Evolutionary conservation across 306 rosid species (phyloP), one percentile per base, ranked within the genome.

Genomic region (Vigna angularis): DNA sequence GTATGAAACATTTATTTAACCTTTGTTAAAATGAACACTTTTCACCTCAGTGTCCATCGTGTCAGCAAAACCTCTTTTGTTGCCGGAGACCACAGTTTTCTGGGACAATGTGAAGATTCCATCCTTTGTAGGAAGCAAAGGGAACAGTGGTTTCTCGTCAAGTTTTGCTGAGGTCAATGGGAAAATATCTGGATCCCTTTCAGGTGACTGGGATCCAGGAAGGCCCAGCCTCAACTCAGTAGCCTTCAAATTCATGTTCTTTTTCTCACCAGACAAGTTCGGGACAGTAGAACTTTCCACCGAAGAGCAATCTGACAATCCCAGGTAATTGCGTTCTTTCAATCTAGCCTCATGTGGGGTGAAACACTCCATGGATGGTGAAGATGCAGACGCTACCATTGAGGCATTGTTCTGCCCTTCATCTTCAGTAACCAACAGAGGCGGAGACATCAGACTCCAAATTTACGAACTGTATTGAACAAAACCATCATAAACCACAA

Each of bases 181-280:
- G 82, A 83, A 85, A 75, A 80, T 69, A 66, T 86, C 96, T 0
- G 68, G 51, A 69, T 80, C 88, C 76, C 93, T 83, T 77, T 86
- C 93, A 8, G 95, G 97, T 24, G 98, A 91, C 65, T 85, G 93
- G 80, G 95, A 93, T 87, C 93, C 94, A 67, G 98, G 98, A 79
- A 93, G 95, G 64, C 97, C 97, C 7, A 93, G 94, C 83, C 92
- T 87, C 87, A 91, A 82, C 77, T 93, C 98, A 0, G 98, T 91
- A 38, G 98, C 97, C 88, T 84, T 88, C 76, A 89, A 86, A 77
- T 88, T 88, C 64, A 93, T 85, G 71, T 86, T 89, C 66, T 84
- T 89, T 79, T 84, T 86, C 83, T 80, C 90, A 36, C 81, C 89
- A 0, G 86, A 85, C 83, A 86, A 79, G 85, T 72, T 88, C 0